Percentiles rank a stretch among this genome's conserved stretches.
These are phyloP conservation scores for Arthroderma sp. DNA, from an alignment of 2,329 filamentous ascomycete genomes.

Conservation along the genomic window DNA sequence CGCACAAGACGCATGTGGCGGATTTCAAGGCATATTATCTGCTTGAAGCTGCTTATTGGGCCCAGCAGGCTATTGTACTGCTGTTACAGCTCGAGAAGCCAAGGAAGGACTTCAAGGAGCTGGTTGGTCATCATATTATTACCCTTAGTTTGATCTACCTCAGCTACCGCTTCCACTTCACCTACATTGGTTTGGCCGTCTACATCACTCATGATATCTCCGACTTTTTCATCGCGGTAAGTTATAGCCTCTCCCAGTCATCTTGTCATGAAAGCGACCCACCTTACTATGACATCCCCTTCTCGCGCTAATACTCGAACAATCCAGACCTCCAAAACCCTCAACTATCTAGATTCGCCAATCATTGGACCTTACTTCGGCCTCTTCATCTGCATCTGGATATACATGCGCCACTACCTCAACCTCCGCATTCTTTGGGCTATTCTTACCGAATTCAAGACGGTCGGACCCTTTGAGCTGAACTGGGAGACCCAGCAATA, in stretches of 20 bases:
- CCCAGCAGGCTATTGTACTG: conserved; percentile 82
- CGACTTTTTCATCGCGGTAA: conserved; percentile 87
- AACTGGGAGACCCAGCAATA: conserved; percentile 38
- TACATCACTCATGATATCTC: conserved; percentile 92
- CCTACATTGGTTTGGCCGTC: conserved; percentile 82
- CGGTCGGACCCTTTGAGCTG: conserved; percentile 33
- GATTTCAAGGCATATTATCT: conserved; percentile 92
- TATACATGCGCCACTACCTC: conserved; percentile 71
- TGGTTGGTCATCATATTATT: conserved; percentile 83
- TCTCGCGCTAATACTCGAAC: no score
- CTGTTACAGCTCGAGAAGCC: conserved; percentile 82
- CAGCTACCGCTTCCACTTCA: conserved; percentile 94
- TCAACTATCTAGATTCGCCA: conserved; percentile 76
- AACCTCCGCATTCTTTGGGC: conserved; percentile 37
- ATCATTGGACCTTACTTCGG: conserved; percentile 76
- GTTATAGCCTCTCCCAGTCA: conserved; percentile 17
- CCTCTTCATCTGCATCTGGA: conserved; percentile 69
- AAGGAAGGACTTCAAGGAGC: conserved; percentile 86
- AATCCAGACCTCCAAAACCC: conserved; percentile 65
- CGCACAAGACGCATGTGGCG: conserved; percentile 66
- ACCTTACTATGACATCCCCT: no score
- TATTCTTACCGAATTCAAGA: conserved; percentile 33
- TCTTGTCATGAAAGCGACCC: no score
- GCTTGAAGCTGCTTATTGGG: conserved; percentile 89
- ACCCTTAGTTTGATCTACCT: conserved; percentile 69